Conservation (phyloP, 345 rosid species). For the Murraya koenigii region DNA sequence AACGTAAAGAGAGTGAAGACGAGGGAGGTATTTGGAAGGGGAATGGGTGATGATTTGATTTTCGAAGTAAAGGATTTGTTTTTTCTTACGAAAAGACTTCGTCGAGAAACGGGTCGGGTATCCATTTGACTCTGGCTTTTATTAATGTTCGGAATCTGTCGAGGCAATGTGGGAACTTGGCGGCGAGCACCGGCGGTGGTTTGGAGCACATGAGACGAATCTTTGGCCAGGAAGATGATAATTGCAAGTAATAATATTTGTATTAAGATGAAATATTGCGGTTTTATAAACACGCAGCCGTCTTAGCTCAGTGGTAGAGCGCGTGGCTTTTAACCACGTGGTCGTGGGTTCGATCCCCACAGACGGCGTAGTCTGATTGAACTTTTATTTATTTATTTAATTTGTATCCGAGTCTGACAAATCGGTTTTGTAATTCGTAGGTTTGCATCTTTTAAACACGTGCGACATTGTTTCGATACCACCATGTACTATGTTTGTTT, state of each 20-base stretch:
- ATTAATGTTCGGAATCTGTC: conserved; percentile 49
- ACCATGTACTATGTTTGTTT: no score
- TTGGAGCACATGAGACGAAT: background rate
- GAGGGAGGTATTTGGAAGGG: conserved; percentile 53
- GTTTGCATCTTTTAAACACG: no score
- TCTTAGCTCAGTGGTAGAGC: conserved; percentile 89
- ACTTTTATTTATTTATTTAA: no score
- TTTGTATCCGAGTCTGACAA: no score
- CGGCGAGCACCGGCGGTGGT: background rate
- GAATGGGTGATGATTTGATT: conserved; percentile 53
- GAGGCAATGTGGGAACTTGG: conserved; percentile 28
- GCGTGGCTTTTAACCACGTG: conserved; percentile 84
- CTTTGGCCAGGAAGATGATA: background rate
- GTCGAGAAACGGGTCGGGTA: conserved; percentile 57
- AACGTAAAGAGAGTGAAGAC: conserved; percentile 55
- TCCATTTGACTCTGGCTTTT: conserved; percentile 72
- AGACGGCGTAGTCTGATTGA: conserved; percentile 42
- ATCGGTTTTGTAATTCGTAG: no score
- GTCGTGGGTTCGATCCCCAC: conserved; percentile 84
- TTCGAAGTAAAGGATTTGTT: conserved; percentile 50
- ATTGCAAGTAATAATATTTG: no score
- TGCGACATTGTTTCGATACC: no score
- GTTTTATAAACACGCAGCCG: conserved; percentile 20
- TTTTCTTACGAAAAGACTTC: conserved; percentile 49
- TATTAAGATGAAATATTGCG: no score